Percentiles rank a stretch among this genome's conserved stretches.
phyloP scores from a whole-genome alignment of 139 green algal species.

The Picochlorum sp. region DNA sequence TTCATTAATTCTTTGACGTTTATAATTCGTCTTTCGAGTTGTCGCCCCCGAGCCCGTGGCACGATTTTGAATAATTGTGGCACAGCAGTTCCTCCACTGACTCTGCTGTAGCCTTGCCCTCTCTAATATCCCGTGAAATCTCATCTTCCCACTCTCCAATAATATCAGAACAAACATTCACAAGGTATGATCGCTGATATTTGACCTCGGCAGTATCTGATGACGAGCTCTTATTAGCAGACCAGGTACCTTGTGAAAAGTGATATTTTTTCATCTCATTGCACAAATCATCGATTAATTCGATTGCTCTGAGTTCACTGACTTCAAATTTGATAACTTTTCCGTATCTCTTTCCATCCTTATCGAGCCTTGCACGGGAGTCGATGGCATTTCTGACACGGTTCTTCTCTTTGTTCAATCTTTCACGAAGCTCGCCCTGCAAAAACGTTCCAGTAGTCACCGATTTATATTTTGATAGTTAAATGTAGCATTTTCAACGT shows the following conservation, averaged over 20 bases:
- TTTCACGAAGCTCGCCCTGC: constrained; percentile 38
- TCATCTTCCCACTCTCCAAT: constrained; percentile 39
- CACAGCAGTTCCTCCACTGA: constrained; percentile 4
- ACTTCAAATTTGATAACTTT: constrained; percentile 72
- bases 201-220: not conserved
- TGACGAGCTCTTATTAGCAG: constrained; percentile 1
- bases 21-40: not conserved
- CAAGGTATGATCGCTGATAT: not conserved
- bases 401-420: constrained; percentile 40
- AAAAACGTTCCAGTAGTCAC: not conserved
- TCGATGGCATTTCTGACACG: constrained; percentile 64
- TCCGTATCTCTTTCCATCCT: constrained; percentile 68
- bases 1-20: too few species aligned
- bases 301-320: constrained; percentile 52
- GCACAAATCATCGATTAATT: constrained; percentile 67
- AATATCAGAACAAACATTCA: constrained; percentile 4
- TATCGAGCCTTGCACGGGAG: constrained; percentile 68
- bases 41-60: not conserved
- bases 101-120: constrained; percentile 8
- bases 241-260: constrained; percentile 17
- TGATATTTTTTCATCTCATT: constrained; percentile 45
- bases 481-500: too few species aligned
- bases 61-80: not conserved
- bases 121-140: constrained; percentile 33
- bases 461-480: too few species aligned